Evolutionary conservation across 495 filamentous ascomycete genomes (phyloP).

Genomic region (Aspergillus egyptiacus): DNA sequence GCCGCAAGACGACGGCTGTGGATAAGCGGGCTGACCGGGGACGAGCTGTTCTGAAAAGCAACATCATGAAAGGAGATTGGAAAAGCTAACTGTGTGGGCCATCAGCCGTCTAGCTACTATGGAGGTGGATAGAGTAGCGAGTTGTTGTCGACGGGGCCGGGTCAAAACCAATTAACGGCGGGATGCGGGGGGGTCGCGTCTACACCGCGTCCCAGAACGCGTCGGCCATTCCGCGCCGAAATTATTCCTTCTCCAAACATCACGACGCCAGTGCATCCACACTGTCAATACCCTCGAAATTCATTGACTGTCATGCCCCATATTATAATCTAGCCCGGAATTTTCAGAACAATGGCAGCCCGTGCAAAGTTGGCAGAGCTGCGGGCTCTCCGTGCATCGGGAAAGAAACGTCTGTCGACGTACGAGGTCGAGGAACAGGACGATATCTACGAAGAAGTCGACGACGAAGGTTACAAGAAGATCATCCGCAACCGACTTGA

Average conservation of each 20-base stretch:
- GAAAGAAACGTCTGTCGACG: constrained; percentile 82
- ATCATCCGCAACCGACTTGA: constrained; percentile 84
- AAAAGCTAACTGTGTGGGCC: too few relatives aligned
- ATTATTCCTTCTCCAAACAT: constrained; percentile 15
- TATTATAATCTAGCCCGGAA: background rate
- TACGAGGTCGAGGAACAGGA: constrained; percentile 84
- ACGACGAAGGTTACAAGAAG: constrained; percentile 96
- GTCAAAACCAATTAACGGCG: constrained; percentile 24
- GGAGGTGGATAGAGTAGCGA: too few relatives aligned
- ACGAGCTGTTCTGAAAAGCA: too few relatives aligned
- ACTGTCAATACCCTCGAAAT: background rate
- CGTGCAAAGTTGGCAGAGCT: constrained; percentile 66
- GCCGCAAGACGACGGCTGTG: too few relatives aligned
- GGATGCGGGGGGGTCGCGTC: constrained; percentile 15
- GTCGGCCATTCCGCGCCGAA: constrained; percentile 14
- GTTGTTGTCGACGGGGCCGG: too few relatives aligned
- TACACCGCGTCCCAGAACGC: constrained; percentile 19
- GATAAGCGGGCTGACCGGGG: too few relatives aligned
- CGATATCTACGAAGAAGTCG: constrained; percentile 89
- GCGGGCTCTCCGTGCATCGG: constrained; percentile 73
- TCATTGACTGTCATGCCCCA: background rate
- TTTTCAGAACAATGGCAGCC: constrained; percentile 28
- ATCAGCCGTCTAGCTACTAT: too few relatives aligned
- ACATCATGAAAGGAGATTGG: too few relatives aligned
- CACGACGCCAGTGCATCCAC: constrained; percentile 1